Evolutionary conservation across 2,329 filamentous ascomycete genomes (phyloP), one percentile per base, ranked within the genome.

Genomic region (Colletotrichum sp.): DNA sequence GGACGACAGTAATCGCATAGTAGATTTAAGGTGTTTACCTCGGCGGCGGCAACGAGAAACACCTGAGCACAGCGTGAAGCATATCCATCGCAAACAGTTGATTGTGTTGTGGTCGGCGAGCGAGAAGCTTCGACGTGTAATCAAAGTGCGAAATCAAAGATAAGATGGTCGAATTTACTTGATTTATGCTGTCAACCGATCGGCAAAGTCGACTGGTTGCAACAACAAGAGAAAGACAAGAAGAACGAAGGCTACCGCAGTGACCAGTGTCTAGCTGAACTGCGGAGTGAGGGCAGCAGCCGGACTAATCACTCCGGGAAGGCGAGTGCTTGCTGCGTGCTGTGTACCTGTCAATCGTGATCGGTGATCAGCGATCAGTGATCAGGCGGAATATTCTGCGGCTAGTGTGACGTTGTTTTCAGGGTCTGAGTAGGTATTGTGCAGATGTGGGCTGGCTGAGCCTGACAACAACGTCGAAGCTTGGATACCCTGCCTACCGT

Each of bases 291-390:
- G 16, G 39, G n/a, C 52, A 10, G 27, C 43, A 22, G 28, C 56
- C 73, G 73, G 73, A 75, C 28, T 36, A 75, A 34, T 27, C 34
- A 64, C 70, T 76, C 74, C 74, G 74, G 70, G 43, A 48, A 22
- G 43, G 12, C n/a, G 18, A 48, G n/a, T 48, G 30, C 25, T 16
- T 60, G 28, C 27, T 58, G 56, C 56, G 16, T 60, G 28, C 58
- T 67, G 48, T n/a, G 64, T 73, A n/a, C 70, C 64, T 75, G 70
- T 64, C 64, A 69, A 69, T 69, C 65, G 56, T n/a, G 67, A 70
- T 70, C 56, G 67, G 56, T 62, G 67, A 70, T 70, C 67, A 60
- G 64, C 71, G 43, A 56, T 55, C 34, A 48, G 16, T 75, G 68
- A 72, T 72, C 69, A 67, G 72, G 61, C 28, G 73, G 62, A 36